Conservation (phyloP, 1,139 yeast genomes). For the Debaryomycetaceae sp. region DNA sequence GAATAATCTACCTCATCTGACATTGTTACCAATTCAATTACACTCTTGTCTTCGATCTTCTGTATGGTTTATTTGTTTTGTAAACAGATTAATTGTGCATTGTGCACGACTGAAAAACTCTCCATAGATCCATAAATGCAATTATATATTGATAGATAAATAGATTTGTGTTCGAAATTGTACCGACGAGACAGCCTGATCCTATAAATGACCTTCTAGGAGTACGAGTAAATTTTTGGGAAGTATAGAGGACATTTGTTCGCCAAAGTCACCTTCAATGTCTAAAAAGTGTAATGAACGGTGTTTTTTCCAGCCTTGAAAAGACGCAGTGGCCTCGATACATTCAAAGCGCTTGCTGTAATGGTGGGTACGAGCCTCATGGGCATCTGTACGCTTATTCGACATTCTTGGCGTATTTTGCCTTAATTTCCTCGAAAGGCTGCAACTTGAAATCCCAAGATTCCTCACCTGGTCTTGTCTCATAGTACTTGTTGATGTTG, state of each 20-base stretch:
- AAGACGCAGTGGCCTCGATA: too few species aligned
- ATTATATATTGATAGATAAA: neutral
- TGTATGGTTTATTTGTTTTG: slow-evolving; percentile 1
- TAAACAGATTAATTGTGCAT: neutral
- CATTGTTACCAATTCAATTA: slow-evolving; percentile 10
- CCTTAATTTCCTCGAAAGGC: slow-evolving; percentile 46
- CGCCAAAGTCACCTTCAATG: too few species aligned
- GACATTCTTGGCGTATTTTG: slow-evolving; percentile 33
- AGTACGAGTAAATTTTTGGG: too few species aligned
- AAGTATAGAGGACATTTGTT: too few species aligned
- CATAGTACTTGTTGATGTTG: slow-evolving; percentile 66
- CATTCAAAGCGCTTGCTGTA: too few species aligned
- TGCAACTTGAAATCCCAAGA: slow-evolving; percentile 46
- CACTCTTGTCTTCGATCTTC: neutral
- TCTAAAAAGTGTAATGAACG: too few species aligned
- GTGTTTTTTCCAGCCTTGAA: too few species aligned
- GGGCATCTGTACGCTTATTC: slow-evolving; percentile 2
- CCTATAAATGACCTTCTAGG: too few species aligned
- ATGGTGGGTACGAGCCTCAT: too few species aligned
- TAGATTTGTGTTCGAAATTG: neutral
- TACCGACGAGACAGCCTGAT: too few species aligned
- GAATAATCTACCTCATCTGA: slow-evolving; percentile 57
- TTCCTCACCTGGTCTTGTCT: slow-evolving; percentile 55
- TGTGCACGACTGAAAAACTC: neutral
- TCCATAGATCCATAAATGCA: neutral